These are phyloP conservation scores for Crucibulum laeve DNA, from an alignment of 768 basidiomycete genomes.

Conservation along the genomic window DNA sequence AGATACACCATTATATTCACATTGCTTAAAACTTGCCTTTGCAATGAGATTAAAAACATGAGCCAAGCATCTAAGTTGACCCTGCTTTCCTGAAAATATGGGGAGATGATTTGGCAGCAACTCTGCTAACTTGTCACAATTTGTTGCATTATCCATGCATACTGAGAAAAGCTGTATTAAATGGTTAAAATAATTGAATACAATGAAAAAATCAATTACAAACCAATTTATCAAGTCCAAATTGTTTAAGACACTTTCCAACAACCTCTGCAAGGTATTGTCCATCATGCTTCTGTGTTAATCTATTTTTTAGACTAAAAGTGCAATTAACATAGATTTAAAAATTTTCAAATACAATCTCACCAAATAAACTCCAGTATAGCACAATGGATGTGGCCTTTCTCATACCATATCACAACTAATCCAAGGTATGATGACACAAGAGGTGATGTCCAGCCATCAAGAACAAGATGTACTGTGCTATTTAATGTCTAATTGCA, in stretches of 20 bases:
- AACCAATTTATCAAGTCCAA: conserved; percentile 20
- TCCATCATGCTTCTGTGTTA: conserved; percentile 22
- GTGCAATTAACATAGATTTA: conserved; percentile 16
- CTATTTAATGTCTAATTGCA: conserved; percentile 6
- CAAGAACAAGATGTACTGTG: conserved; percentile 23
- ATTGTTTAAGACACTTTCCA: conserved; percentile 19
- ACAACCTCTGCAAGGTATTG: conserved; percentile 20
- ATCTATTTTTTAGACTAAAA: conserved; percentile 8
- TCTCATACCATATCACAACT: conserved; percentile 21
- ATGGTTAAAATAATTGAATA: conserved; percentile 4
- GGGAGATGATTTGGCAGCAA: conserved; percentile 14
- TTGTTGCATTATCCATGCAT: conserved; percentile 30
- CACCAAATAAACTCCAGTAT: conserved; percentile 30
- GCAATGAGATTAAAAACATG: conserved; percentile 28
- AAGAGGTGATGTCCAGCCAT: conserved; percentile 29
- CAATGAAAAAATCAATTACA: conserved; percentile 3
- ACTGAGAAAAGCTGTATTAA: conserved; percentile 17
- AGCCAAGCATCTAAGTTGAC: conserved; percentile 17
- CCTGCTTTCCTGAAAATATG: conserved; percentile 13
- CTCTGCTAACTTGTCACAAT: conserved; percentile 20
- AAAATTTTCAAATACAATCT: conserved; percentile 4
- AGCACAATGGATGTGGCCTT: conserved; percentile 19
- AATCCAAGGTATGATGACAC: conserved; percentile 23
- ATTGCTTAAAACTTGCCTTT: conserved; percentile 16
- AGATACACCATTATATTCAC: not conserved